These are phyloP conservation scores for Gyromitra esculenta DNA, from an alignment of 2,329 filamentous ascomycete genomes.

Conservation along the genomic window DNA sequence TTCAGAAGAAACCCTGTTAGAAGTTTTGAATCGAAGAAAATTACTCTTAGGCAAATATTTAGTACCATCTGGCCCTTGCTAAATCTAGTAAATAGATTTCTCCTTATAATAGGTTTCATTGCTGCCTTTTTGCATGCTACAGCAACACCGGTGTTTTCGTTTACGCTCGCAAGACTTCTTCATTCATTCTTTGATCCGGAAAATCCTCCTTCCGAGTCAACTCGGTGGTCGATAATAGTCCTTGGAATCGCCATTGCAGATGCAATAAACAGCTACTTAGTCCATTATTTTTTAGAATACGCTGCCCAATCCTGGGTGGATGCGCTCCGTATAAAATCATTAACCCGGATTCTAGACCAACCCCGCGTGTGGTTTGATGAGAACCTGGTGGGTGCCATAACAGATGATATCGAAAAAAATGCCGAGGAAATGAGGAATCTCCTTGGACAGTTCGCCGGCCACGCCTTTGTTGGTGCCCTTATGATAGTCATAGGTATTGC, in stretches of 20 bases:
- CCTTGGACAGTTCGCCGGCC: constrained; percentile 78
- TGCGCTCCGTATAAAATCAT: constrained; percentile 72
- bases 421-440: constrained; percentile 89
- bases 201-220: constrained; percentile 65
- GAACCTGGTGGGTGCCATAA: constrained; percentile 72
- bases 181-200: constrained; percentile 71
- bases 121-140: constrained; percentile 72
- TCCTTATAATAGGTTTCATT: constrained; percentile 70
- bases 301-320: constrained; percentile 82
- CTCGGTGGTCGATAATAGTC: constrained; percentile 76
- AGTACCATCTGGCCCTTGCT: constrained; percentile 76
- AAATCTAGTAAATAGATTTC: constrained; percentile 63
- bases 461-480: constrained; percentile 71
- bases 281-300: constrained; percentile 76
- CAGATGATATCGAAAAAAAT: constrained; percentile 78
- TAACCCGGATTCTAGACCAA: constrained; percentile 77
- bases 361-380: constrained; percentile 81
- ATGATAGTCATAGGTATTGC: constrained; percentile 75
- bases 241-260: constrained; percentile 74
- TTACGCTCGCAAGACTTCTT: constrained; percentile 77
- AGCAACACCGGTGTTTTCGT: constrained; percentile 78
- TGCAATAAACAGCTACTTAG: constrained; percentile 71
- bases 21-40: constrained; percentile 37
- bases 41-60: constrained; percentile 68
- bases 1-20: constrained; percentile 20